phyloP scores from a whole-genome alignment of 2,329 filamentous ascomycete species.

The Cercospora janseana region DNA sequence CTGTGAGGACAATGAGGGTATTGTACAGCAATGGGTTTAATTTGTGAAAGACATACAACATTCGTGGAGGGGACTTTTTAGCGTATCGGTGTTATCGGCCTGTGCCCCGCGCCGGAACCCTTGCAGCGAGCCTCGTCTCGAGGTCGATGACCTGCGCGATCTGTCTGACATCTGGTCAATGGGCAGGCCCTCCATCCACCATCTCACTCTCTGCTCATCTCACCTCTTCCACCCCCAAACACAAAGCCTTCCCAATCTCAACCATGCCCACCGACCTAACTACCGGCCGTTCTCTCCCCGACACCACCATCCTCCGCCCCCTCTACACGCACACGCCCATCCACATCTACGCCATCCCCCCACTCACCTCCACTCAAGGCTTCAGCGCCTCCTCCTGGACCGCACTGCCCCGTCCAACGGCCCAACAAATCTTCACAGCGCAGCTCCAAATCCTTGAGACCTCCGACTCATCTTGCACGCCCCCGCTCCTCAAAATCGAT shows the following conservation, averaged over 20 bases:
- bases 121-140: background rate
- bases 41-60: background rate
- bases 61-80: constrained; percentile 5
- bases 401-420: constrained; percentile 58
- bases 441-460: constrained; percentile 59
- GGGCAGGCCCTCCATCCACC: background rate
- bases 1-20: background rate
- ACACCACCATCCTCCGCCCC: constrained; percentile 79
- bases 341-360: constrained; percentile 86
- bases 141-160: background rate
- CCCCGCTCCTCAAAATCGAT: constrained; percentile 46
- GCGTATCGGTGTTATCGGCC: constrained; percentile 1
- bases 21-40: background rate
- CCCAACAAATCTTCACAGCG: constrained; percentile 79
- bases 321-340: constrained; percentile 73
- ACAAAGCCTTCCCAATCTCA: background rate
- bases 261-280: constrained; percentile 68
- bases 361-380: constrained; percentile 72
- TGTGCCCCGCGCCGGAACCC: background rate
- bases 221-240: background rate
- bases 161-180: background rate
- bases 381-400: constrained; percentile 79
- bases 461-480: constrained; percentile 28
- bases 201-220: background rate
- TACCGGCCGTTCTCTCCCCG: constrained; percentile 58